Conservation (phyloP, 116 monocot genomes). For the Papilionanthe hybrid region DNA sequence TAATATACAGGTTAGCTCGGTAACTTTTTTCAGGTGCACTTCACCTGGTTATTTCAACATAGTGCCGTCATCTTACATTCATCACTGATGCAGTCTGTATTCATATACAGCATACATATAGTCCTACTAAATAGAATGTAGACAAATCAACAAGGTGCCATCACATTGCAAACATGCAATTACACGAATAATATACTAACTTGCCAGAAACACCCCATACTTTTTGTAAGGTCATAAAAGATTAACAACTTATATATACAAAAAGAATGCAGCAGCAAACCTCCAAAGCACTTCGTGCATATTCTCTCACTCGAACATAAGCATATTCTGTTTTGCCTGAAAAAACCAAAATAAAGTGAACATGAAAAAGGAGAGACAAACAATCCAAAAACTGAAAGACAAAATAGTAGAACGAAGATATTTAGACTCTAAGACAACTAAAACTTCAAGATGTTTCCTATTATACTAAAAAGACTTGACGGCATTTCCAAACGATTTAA, state of each 20-base stretch:
- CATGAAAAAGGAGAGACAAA: background rate
- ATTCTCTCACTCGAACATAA: conserved; percentile 60
- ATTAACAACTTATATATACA: background rate
- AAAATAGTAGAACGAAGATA: background rate
- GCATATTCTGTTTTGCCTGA: conserved; percentile 88
- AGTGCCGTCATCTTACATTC: too few relatives aligned
- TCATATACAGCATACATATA: background rate
- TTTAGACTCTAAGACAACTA: background rate
- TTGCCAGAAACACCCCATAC: background rate
- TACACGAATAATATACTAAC: background rate
- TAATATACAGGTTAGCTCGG: too few relatives aligned
- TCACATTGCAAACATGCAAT: background rate
- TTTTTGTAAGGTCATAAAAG: background rate
- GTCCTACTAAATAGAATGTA: background rate
- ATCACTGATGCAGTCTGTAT: background rate
- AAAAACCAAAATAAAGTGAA: background rate
- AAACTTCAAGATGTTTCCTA: background rate
- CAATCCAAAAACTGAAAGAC: background rate
- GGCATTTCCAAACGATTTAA: too few relatives aligned
- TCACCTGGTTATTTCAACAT: too few relatives aligned
- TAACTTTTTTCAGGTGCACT: too few relatives aligned
- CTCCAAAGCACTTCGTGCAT: conserved; percentile 66
- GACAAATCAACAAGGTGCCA: background rate
- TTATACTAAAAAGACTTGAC: too few relatives aligned
- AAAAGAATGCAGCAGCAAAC: conserved; percentile 17